Evolutionary conservation across 768 basidiomycete species (phyloP), one percentile per base, ranked within the genome.

Genomic region (Tricholoma sp.): DNA sequence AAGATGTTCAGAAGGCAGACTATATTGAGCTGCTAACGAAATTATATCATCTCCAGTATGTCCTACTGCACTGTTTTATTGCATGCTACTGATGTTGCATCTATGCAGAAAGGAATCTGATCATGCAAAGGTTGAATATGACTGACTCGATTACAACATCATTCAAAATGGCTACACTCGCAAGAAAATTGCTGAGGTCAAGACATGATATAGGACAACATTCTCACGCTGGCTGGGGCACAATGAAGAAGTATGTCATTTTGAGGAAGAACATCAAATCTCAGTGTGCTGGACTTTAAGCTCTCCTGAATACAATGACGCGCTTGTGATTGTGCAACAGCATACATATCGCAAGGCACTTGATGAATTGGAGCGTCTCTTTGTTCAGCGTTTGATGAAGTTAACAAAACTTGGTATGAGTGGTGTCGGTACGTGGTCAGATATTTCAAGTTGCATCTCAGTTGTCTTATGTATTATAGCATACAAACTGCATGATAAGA

Each of bases 381-480:
- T 70, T 3, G 57, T 73, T 0, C 69, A 70, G 55, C 62, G 66
- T 2, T 57, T 77, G 1, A 74, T 77, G 57, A 70, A 77, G 58
- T 62, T 76, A 3, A 70, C 71, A 18, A 72, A 71, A 57, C 53
- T 73, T 68, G 15, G 74, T 74, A n/a, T 72, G 56, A 18, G 64
- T 61, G 15, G 13, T 18, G 41, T 49, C 32, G 42, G 53, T 54
- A 32, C 12, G 24, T 37, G 13, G 13, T 37, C 37, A 29, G 9
- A 29, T 17, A 17, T 24, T 29, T 50, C 10, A 9, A 39, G 31
- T 49, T 36, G 55, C 4, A 33, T 33, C 32, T 52, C 20, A 52
- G 28, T 50, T 36, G 47, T 50, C 12, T 6, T 28, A 41, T 42
- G 41, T 41, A 49, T 50, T 13, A 9, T 8, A 75, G 74, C 69